Conservation (phyloP, 345 rosid genomes). For the Syzygium grande region DNA sequence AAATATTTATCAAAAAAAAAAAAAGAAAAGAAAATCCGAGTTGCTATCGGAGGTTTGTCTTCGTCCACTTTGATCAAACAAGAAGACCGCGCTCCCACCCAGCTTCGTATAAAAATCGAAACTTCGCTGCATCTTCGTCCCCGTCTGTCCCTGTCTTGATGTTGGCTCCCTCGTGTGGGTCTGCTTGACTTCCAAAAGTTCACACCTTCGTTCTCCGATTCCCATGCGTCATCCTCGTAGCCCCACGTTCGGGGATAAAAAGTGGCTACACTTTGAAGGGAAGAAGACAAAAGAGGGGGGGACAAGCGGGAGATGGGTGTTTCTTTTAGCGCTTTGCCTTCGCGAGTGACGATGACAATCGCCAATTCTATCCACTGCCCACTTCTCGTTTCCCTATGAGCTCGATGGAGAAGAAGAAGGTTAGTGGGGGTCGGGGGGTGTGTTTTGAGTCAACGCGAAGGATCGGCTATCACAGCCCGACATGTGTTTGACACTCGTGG, state of each 20-base stretch:
- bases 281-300: neutral
- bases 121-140: neutral
- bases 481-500: neutral
- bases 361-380: neutral
- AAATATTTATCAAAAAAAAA: too few relatives aligned
- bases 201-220: neutral
- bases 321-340: accelerated
- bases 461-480: neutral
- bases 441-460: neutral
- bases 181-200: neutral
- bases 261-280: neutral
- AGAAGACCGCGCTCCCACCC: neutral
- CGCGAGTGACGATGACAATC: neutral
- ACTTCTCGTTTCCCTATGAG: neutral
- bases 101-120: neutral
- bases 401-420: neutral
- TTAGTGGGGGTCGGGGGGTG: too few relatives aligned
- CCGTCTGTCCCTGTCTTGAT: neutral
- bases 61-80: too few relatives aligned
- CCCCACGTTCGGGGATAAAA: neutral
- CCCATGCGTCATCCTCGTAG: neutral
- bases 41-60: too few relatives aligned
- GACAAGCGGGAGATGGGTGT: neutral
- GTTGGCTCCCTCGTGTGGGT: neutral
- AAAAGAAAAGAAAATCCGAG: too few relatives aligned